A percentile compares a stretch with the other conserved stretches of the same genome.
These are phyloP conservation scores for Passalora sequoiae DNA, from an alignment of 2,329 filamentous ascomycete species.

Conservation along the genomic window DNA sequence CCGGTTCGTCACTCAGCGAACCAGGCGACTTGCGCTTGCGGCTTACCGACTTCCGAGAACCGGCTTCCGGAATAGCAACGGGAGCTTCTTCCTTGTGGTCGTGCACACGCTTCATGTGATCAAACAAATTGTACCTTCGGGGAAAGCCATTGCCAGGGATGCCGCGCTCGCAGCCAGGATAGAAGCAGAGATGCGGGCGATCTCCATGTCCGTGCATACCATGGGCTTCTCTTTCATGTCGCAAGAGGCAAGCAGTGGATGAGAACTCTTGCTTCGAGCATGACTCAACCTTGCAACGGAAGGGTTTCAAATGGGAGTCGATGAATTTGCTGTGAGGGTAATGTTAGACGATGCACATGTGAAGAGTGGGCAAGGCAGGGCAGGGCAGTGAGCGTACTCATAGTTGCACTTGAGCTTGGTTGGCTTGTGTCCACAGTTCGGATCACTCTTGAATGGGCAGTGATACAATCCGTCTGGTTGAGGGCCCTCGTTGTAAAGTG, in stretches of 20 bases:
- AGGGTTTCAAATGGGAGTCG: conserved; percentile 93
- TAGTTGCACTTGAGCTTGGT: conserved; percentile 99
- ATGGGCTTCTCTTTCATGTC: conserved; percentile 92
- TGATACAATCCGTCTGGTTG: conserved; percentile 78
- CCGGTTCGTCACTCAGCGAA: conserved; percentile 19
- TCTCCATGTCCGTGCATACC: conserved; percentile 92
- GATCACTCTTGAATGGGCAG: conserved; percentile 71
- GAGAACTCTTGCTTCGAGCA: conserved; percentile 88
- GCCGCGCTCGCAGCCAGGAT: conserved; percentile 80
- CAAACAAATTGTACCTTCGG: conserved; percentile 88
- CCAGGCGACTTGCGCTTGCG: conserved; percentile 29
- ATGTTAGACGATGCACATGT: conserved; percentile 7
- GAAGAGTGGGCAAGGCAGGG: conserved; percentile 13
- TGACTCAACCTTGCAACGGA: conserved; percentile 79
- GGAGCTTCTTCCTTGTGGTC: conserved; percentile 44
- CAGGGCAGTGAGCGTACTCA: conserved; percentile 62
- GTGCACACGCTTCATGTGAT: conserved; percentile 96
- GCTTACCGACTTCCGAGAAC: conserved; percentile 20
- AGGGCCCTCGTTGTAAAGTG: conserved; percentile 63
- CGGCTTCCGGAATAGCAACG: conserved; percentile 8
- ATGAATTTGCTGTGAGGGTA: conserved; percentile 74
- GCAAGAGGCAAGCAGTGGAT: conserved; percentile 87
- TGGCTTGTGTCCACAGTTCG: conserved; percentile 78
- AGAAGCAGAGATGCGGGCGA: conserved; percentile 85
- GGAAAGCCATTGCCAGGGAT: conserved; percentile 82